These are phyloP conservation scores for Geotrichum fermentans DNA, from an alignment of 1,139 yeast genomes.

Conservation along the genomic window DNA sequence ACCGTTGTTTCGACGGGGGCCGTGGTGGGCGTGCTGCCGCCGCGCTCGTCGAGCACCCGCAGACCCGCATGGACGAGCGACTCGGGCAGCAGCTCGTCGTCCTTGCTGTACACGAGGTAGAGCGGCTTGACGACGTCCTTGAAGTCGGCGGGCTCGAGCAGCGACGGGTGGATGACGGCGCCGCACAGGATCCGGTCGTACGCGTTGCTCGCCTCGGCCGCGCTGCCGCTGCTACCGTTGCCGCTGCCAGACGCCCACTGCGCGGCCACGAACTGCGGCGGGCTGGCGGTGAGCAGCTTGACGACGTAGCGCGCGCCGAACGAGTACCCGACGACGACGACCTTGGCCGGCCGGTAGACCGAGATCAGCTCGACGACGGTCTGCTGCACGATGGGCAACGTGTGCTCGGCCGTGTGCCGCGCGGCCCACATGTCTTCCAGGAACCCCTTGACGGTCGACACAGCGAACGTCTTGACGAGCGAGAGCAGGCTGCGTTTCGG, in stretches of 20 bases:
- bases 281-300: slow-evolving; percentile 29
- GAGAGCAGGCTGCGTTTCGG: slow-evolving; percentile 19
- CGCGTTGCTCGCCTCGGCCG: not conserved
- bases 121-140: slow-evolving; percentile 33
- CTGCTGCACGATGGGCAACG: slow-evolving; percentile 31
- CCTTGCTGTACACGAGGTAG: slow-evolving; percentile 34
- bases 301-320: slow-evolving; percentile 40
- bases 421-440: slow-evolving; percentile 42
- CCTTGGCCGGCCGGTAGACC: slow-evolving; percentile 34
- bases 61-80: slow-evolving; percentile 26
- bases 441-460: slow-evolving; percentile 35
- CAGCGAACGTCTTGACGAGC: slow-evolving; percentile 35
- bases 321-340: slow-evolving; percentile 39
- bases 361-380: slow-evolving; percentile 36
- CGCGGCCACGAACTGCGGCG: slow-evolving; percentile 1
- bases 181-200: slow-evolving; percentile 33
- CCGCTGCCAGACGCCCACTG: not conserved
- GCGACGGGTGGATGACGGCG: slow-evolving; percentile 38
- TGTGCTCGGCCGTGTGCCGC: slow-evolving; percentile 35
- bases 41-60: slow-evolving; percentile 23
- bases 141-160: slow-evolving; percentile 34
- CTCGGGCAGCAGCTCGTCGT: slow-evolving; percentile 33
- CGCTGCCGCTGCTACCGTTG: not conserved
- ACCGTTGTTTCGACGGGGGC: slow-evolving; percentile 27
- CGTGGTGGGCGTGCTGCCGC: slow-evolving; percentile 10